These are phyloP conservation scores for Phyllosticta citrichinensis DNA, from an alignment of 2,329 filamentous ascomycete species.

Conservation along the genomic window DNA sequence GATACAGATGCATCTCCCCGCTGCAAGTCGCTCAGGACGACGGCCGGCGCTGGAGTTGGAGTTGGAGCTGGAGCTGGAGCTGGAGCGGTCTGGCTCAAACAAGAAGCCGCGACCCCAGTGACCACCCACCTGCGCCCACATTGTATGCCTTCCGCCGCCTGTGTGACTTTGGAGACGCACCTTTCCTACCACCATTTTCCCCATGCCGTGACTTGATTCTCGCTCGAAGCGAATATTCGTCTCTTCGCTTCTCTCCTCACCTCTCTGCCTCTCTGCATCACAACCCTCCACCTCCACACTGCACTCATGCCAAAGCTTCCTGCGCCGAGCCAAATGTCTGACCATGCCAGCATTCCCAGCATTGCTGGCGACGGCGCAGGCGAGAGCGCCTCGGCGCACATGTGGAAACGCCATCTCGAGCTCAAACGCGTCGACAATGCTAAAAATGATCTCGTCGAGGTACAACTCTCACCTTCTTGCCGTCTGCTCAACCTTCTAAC, in stretches of 20 bases:
- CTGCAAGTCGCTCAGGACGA: not conserved
- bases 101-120: not conserved
- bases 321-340: not conserved
- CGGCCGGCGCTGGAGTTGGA: too few relatives aligned
- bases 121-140: not conserved
- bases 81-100: not conserved
- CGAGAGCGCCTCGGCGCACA: slow-evolving; percentile 3
- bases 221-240: not conserved
- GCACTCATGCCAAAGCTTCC: slow-evolving; percentile 7
- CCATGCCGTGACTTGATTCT: not conserved
- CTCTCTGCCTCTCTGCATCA: not conserved
- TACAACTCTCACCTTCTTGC: slow-evolving; percentile 9
- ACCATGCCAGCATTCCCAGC: not conserved
- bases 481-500: not conserved
- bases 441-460: slow-evolving; percentile 25
- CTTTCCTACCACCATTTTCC: not conserved
- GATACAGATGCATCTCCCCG: too few relatives aligned
- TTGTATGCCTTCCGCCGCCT: not conserved
- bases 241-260: not conserved
- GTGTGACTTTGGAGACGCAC: not conserved
- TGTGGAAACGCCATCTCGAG: slow-evolving; percentile 24
- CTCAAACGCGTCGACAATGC: slow-evolving; percentile 20
- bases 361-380: not conserved
- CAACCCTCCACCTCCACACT: not conserved
- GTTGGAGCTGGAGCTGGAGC: not conserved